Percentiles rank a stretch among this genome's conserved stretches.
These are phyloP conservation scores for Micractinium conductrix DNA, from an alignment of 139 green algal genomes.

Conservation along the genomic window DNA sequence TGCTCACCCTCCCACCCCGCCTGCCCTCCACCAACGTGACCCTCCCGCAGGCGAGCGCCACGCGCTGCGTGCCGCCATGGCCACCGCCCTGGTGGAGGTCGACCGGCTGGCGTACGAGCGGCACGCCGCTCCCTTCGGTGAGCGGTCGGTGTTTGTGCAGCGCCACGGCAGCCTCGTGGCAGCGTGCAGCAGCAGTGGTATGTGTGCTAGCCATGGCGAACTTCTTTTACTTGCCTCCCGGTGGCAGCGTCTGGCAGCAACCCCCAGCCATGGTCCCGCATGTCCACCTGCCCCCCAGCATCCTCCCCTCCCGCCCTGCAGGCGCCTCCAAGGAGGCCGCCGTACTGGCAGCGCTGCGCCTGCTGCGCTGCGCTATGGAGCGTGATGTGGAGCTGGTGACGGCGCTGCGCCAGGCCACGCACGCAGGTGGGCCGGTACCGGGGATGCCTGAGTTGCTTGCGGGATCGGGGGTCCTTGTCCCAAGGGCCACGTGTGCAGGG, in stretches of 20 bases:
- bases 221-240: too few relatives aligned
- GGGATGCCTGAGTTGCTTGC: not conserved
- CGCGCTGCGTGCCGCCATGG: constrained; percentile 44
- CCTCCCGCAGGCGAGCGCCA: constrained; percentile 37
- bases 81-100: constrained; percentile 53
- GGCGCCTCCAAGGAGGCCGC: constrained; percentile 51
- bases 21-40: too few relatives aligned
- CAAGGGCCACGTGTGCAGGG: too few relatives aligned
- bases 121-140: constrained; percentile 26
- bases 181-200: too few relatives aligned
- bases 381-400: constrained; percentile 43
- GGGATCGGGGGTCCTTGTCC: too few relatives aligned
- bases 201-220: too few relatives aligned
- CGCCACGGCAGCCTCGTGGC: too few relatives aligned
- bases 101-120: constrained; percentile 50
- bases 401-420: not conserved
- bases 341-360: constrained; percentile 59
- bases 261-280: too few relatives aligned
- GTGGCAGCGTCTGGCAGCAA: too few relatives aligned
- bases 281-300: too few relatives aligned
- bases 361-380: constrained; percentile 62
- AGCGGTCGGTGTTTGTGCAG: too few relatives aligned
- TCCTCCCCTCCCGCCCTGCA: not conserved
- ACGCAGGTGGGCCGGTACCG: not conserved
- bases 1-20: too few relatives aligned